A percentile compares a stretch with the other conserved stretches of the same genome.
These are phyloP conservation scores for Allium fistulosum DNA, from an alignment of 106 monocot genomes.

Conservation along the genomic window DNA sequence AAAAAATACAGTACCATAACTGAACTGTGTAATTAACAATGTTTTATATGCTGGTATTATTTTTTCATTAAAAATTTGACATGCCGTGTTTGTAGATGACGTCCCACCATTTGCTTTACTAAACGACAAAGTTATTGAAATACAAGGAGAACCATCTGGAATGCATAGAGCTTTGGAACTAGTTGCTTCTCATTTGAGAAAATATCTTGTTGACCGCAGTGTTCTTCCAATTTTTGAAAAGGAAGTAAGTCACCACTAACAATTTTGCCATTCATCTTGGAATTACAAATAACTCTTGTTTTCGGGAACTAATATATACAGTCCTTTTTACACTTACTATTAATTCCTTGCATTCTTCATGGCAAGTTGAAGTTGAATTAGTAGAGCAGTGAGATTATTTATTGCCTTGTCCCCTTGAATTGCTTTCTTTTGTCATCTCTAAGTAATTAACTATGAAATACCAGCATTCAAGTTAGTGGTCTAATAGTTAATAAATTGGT, in stretches of 20 bases:
- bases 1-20: no score
- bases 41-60: neutral
- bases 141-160: slow-evolving; percentile 56
- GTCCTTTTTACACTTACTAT: no score
- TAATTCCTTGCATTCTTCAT: no score
- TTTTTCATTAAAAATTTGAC: neutral
- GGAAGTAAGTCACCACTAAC: slow-evolving; percentile 20
- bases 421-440: no score
- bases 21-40: no score
- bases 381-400: slow-evolving; percentile 17
- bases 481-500: no score
- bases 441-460: no score
- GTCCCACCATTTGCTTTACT: slow-evolving; percentile 56
- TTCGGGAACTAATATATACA: slow-evolving; percentile 16
- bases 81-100: slow-evolving; percentile 30
- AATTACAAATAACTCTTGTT: slow-evolving; percentile 11
- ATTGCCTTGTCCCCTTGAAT: slow-evolving; percentile 41
- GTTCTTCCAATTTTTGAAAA: slow-evolving; percentile 56
- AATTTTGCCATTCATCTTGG: no score
- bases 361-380: no score
- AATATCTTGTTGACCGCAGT: slow-evolving; percentile 61
- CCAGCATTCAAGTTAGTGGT: no score
- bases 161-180: slow-evolving; percentile 56
- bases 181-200: slow-evolving; percentile 51
- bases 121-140: slow-evolving; percentile 69